Percentiles rank a stretch among this genome's conserved stretches.
These are phyloP conservation scores for Dothidotthia symphoricarpi DNA, from an alignment of 2,329 filamentous ascomycete genomes.

Conservation along the genomic window DNA sequence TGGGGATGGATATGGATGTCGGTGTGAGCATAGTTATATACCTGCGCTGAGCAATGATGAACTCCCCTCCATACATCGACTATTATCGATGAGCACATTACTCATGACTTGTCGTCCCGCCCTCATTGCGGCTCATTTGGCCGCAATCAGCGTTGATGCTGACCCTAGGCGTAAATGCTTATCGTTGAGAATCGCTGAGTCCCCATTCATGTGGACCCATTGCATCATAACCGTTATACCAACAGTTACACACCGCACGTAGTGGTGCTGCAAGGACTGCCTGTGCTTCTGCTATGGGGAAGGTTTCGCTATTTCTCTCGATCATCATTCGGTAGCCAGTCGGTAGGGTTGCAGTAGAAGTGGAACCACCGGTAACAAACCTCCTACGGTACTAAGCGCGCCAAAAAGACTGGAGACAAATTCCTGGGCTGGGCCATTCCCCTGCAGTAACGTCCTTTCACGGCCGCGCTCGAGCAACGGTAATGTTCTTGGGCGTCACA, in stretches of 20 bases:
- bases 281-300: conserved; percentile 12
- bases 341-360: conserved; percentile 21
- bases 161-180: conserved; percentile 15
- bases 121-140: conserved; percentile 11
- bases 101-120: conserved; percentile 4
- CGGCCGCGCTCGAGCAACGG: conserved; percentile 26
- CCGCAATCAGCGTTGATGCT: conserved; percentile 15
- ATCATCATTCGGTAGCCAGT: conserved; percentile 16
- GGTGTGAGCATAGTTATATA: conserved; percentile 23
- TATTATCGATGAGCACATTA: conserved; percentile 4
- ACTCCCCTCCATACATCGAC: neutral
- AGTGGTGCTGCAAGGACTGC: conserved; percentile 6
- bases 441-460: conserved; percentile 21
- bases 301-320: conserved; percentile 23
- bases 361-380: conserved; percentile 19
- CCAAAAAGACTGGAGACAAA: conserved; percentile 4
- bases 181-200: conserved; percentile 15
- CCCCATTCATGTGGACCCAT: conserved; percentile 14
- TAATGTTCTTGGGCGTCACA: conserved; percentile 17
- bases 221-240: conserved; percentile 19
- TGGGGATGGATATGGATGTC: conserved; percentile 27
- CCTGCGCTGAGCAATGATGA: conserved; percentile 3
- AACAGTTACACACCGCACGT: conserved; percentile 6
- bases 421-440: conserved; percentile 14
- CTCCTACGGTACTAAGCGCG: conserved; percentile 9